Conservation (phyloP, 345 rosid species). For the Salix exigua region DNA sequence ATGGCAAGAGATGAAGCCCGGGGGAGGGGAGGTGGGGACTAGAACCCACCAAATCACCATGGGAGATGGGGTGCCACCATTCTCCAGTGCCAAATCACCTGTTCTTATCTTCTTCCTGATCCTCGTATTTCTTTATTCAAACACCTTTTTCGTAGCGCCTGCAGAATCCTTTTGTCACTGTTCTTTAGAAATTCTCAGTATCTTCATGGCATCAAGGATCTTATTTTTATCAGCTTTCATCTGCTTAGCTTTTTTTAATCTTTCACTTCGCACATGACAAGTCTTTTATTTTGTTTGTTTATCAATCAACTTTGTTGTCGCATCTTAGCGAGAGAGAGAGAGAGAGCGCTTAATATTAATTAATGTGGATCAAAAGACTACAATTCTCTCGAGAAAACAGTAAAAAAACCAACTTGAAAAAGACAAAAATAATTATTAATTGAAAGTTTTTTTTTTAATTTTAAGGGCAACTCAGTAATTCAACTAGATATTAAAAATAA, state of each 20-base stretch:
- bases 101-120: not conserved
- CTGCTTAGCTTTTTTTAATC: not conserved
- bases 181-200: not conserved
- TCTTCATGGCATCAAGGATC: not conserved
- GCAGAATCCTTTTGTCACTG: not conserved
- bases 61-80: not conserved
- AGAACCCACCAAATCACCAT: constrained; percentile 4
- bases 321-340: too few species aligned
- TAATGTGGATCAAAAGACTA: too few species aligned
- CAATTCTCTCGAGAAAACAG: too few species aligned
- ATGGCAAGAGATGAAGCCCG: not conserved
- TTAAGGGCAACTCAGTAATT: too few species aligned
- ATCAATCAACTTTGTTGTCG: too few species aligned
- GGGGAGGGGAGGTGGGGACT: not conserved
- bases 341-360: too few species aligned
- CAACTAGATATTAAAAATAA: too few species aligned
- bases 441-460: too few species aligned
- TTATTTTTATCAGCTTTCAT: not conserved
- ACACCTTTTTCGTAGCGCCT: not conserved
- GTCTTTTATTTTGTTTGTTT: not conserved
- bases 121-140: not conserved
- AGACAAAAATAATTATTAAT: too few species aligned
- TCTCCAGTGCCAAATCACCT: not conserved
- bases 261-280: not conserved
- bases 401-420: too few species aligned